These are phyloP conservation scores for Boletus patriciae DNA, from an alignment of 768 basidiomycete genomes.

Conservation along the genomic window DNA sequence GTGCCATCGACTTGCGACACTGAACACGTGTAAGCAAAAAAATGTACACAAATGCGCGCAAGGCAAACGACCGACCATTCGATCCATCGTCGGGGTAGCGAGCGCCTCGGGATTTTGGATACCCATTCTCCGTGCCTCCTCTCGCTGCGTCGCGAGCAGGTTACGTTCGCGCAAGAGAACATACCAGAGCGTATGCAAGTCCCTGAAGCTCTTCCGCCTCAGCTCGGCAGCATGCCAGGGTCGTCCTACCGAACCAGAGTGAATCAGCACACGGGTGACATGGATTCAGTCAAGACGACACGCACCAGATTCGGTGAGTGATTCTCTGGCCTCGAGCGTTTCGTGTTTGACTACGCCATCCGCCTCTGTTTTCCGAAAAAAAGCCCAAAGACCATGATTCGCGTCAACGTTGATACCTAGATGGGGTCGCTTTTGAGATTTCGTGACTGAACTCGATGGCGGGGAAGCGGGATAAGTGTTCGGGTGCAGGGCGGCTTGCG, in stretches of 20 bases:
- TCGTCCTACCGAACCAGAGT: slow-evolving; percentile 58
- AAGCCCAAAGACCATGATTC: slow-evolving; percentile 75
- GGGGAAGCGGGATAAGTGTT: background rate
- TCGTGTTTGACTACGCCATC: slow-evolving; percentile 57
- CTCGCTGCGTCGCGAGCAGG: slow-evolving; percentile 82
- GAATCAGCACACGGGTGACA: slow-evolving; percentile 1
- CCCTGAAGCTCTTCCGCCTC: slow-evolving; percentile 86
- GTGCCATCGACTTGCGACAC: slow-evolving; percentile 96
- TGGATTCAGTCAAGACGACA: background rate
- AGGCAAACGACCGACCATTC: slow-evolving; percentile 42
- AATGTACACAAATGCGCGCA: background rate
- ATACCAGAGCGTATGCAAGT: slow-evolving; percentile 96
- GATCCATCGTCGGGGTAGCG: slow-evolving; percentile 36
- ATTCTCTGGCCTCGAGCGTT: slow-evolving; percentile 38
- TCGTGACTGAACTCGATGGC: slow-evolving; percentile 5
- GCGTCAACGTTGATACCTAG: slow-evolving; percentile 46
- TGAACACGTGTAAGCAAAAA: slow-evolving; percentile 31
- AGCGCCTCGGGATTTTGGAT: slow-evolving; percentile 33
- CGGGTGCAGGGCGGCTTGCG: background rate
- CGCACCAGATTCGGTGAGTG: slow-evolving; percentile 40
- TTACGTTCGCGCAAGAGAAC: slow-evolving; percentile 86
- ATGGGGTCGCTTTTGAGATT: slow-evolving; percentile 43
- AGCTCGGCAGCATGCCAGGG: slow-evolving; percentile 87
- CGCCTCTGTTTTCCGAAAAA: slow-evolving; percentile 62
- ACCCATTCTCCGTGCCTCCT: slow-evolving; percentile 69